These are phyloP conservation scores for Vitis hybrid DNA, from an alignment of 177 flowering plant genomes.

Conservation along the genomic window DNA sequence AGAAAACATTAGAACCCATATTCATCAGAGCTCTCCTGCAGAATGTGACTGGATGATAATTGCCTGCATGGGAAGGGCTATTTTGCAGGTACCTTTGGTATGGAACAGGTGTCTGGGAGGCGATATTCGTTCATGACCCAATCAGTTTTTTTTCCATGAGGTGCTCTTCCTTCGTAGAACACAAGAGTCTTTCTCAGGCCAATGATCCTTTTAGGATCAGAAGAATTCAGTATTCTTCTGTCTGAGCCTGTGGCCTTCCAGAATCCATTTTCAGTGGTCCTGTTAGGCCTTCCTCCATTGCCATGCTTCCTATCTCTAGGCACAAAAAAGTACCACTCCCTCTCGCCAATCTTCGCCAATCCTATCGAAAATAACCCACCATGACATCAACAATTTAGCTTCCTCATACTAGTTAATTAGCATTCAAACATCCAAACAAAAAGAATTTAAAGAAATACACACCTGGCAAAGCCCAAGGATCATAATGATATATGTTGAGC, in stretches of 20 bases:
- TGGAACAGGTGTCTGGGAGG: constrained; percentile 50
- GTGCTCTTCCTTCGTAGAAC: constrained; percentile 86
- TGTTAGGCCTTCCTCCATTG: constrained; percentile 78
- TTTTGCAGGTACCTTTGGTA: constrained; percentile 47
- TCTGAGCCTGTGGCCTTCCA: constrained; percentile 99
- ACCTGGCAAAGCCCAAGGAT: constrained; percentile 94
- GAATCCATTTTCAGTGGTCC: constrained; percentile 77
- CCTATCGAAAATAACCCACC: constrained; percentile 29
- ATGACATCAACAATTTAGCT: background rate
- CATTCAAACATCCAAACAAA: background rate
- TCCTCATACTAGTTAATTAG: background rate
- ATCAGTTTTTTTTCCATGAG: constrained; percentile 77
- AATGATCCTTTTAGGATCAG: constrained; percentile 57
- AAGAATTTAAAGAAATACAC: background rate
- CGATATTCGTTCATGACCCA: constrained; percentile 99
- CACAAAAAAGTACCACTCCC: constrained; percentile 97
- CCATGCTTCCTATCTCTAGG: constrained; percentile 78
- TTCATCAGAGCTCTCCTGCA: no score
- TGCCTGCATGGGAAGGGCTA: background rate
- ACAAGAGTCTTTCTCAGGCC: constrained; percentile 88
- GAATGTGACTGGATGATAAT: no score
- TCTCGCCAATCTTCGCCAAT: constrained; percentile 79
- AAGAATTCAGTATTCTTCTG: constrained; percentile 49
- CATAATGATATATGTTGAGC: constrained; percentile 68
- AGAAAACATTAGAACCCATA: background rate